A percentile compares a stretch with the other conserved stretches of the same genome.
These are phyloP conservation scores for Erythrophleum ivorense DNA, from an alignment of 331 rosid genomes.

Conservation along the genomic window DNA sequence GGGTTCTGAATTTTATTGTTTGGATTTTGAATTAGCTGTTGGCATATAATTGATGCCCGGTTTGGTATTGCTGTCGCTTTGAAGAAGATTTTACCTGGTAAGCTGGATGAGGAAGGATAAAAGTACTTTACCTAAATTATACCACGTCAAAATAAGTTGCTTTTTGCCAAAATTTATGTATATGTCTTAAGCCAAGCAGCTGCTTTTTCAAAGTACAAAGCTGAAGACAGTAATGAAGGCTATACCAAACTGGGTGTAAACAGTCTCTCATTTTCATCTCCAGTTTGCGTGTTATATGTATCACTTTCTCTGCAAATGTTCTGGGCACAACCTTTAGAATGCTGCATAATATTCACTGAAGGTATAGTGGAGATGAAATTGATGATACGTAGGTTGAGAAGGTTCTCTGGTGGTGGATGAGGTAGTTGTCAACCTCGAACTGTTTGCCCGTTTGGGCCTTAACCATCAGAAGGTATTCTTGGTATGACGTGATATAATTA, in stretches of 20 bases:
- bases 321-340: no score
- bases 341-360: constrained; percentile 18
- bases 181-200: neutral
- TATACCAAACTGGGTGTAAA: neutral
- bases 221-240: neutral
- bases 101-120: neutral
- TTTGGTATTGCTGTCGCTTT: neutral
- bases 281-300: neutral
- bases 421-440: neutral
- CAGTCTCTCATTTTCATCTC: neutral
- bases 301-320: neutral
- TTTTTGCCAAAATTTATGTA: neutral
- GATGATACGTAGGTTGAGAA: constrained; percentile 27
- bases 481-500: neutral
- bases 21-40: constrained; percentile 3
- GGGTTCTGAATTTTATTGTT: neutral
- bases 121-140: neutral
- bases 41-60: neutral
- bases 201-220: constrained; percentile 8
- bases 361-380: constrained; percentile 4
- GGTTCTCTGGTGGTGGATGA: constrained; percentile 7
- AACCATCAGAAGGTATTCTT: constrained; percentile 8
- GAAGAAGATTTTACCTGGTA: neutral
- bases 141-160: neutral
- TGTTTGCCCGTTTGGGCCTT: neutral